Percentiles rank a stretch among this genome's conserved stretches.
phyloP scores from a whole-genome alignment of 768 basidiomycete species.

The Amylocystis lapponica region DNA sequence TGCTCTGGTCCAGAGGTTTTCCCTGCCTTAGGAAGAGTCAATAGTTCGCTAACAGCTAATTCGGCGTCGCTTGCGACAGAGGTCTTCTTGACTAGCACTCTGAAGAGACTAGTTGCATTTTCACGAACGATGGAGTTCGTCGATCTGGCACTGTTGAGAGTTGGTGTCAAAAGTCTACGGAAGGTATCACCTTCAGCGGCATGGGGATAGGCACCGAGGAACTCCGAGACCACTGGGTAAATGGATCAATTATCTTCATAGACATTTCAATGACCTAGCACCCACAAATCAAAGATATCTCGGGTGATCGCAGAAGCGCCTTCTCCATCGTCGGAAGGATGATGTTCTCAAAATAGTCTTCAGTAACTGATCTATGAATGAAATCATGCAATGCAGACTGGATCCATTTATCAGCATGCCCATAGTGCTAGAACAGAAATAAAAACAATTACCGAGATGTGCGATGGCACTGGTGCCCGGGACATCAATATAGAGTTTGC shows the following conservation, averaged over 20 bases:
- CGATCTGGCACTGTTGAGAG: slow-evolving; percentile 70
- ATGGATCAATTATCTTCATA: too few relatives aligned
- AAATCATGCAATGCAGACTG: slow-evolving; percentile 59
- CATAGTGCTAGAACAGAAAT: slow-evolving; percentile 1
- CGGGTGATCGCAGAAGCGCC: slow-evolving; percentile 75
- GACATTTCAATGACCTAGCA: slow-evolving; percentile 3
- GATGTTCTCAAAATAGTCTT: slow-evolving; percentile 43
- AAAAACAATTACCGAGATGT: slow-evolving; percentile 45
- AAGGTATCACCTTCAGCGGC: slow-evolving; percentile 43
- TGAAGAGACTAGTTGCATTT: slow-evolving; percentile 55
- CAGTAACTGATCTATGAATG: slow-evolving; percentile 43
- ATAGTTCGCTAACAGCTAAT: slow-evolving; percentile 54
- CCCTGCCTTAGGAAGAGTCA: slow-evolving; percentile 70
- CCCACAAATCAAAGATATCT: slow-evolving; percentile 63
- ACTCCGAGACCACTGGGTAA: slow-evolving; percentile 47
- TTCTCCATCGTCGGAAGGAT: slow-evolving; percentile 78
- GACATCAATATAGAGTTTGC: slow-evolving; percentile 58
- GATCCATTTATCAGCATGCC: slow-evolving; percentile 6
- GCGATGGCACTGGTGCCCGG: slow-evolving; percentile 51
- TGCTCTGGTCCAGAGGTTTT: slow-evolving; percentile 90
- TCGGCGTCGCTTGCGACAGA: slow-evolving; percentile 34
- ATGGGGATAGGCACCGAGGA: slow-evolving; percentile 50
- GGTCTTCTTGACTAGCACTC: slow-evolving; percentile 31
- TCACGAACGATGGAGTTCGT: slow-evolving; percentile 55
- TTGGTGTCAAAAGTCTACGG: slow-evolving; percentile 49